Base-by-base conservation (phyloP, 192 early-diverging fungal species). In the Podochytrium sp. region DNA sequence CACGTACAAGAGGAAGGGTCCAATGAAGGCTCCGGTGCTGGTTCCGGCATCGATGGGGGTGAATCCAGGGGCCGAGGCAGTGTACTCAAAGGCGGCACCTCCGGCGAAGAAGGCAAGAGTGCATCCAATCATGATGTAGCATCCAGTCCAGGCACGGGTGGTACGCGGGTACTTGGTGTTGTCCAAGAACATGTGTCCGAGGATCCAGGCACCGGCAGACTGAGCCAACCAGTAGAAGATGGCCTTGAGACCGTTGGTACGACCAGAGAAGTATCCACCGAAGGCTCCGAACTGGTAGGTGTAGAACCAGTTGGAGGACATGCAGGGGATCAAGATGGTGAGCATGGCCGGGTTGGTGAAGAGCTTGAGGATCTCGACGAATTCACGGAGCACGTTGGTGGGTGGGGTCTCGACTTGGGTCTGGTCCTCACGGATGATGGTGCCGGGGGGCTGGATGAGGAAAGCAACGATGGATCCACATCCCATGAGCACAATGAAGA, bases 261-360 rank as follows among this genome's bases (percentile, higher is more conserved):
- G 66, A n/a, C 66, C 66, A 55, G 50, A 55, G 47, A 69, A 69
- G 66, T 69, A 55, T 7, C 29, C 52, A 38, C 50, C 66, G 30
- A 69, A 69, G 23, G 66, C 27, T 23, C 66, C 66, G 80, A 89
- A 91, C 73, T 94, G 90, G 78, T 92, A 92, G 1, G 90, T 86
- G 79, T 92, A 93, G 84, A 90, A 92, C 87, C 91, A 92, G 78
- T 95, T 95, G 71, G 90, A 91, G 25, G 87, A 30, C 23, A 65
- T 30, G 63, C 63, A 65, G 16, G 63, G 63, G 29, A 65, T 81
- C 43, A 71, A 57, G 34, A 94, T 80, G 40, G 86, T 66, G 25
- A 93, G 55, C 83, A 92, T 91, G 65, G 84, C 85, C 80, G 84
- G 89, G 78, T 92, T 84, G 30, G 80, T 62, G 77, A 94, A 94